Evolutionary conservation across 2,329 filamentous ascomycete species (phyloP).

Genomic region (Lachnellula hyalina): DNA sequence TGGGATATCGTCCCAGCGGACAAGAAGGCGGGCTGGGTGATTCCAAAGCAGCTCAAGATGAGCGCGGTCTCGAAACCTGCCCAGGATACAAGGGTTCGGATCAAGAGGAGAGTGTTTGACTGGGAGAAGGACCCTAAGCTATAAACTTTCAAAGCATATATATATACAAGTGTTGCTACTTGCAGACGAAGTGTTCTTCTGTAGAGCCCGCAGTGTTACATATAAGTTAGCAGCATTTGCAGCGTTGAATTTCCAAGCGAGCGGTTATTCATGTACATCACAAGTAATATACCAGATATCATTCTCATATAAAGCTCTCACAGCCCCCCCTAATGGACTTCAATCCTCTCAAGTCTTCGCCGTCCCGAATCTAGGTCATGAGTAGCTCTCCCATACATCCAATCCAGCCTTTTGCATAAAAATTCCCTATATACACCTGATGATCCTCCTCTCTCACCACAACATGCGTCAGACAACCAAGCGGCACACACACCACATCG

Average conservation of each 20-base stretch:
- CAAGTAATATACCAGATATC: no score
- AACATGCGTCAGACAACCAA: constrained; percentile 34
- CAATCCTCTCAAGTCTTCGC: no score
- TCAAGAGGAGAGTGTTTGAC: constrained; percentile 37
- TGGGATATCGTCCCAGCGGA: constrained; percentile 49
- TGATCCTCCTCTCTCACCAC: constrained; percentile 27
- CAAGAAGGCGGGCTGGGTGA: constrained; percentile 39
- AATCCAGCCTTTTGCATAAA: no score
- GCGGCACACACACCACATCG: constrained; percentile 32
- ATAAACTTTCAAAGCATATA: no score
- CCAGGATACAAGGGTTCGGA: constrained; percentile 48
- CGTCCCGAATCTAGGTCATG: constrained; percentile 13
- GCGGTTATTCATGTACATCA: no score
- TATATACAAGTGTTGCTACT: no score
- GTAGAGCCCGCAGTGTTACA: no score
- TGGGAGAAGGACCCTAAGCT: constrained; percentile 13
- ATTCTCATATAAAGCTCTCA: no score
- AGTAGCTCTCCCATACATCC: constrained; percentile 32
- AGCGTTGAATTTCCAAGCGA: no score
- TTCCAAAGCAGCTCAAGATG: constrained; percentile 45
- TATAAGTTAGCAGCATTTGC: no score
- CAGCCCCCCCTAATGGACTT: no score
- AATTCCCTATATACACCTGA: constrained; percentile 28
- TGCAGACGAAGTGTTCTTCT: no score
- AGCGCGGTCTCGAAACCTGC: constrained; percentile 46